Conservation (phyloP, 768 basidiomycete genomes). For the Pisolithus marmoratus region DNA sequence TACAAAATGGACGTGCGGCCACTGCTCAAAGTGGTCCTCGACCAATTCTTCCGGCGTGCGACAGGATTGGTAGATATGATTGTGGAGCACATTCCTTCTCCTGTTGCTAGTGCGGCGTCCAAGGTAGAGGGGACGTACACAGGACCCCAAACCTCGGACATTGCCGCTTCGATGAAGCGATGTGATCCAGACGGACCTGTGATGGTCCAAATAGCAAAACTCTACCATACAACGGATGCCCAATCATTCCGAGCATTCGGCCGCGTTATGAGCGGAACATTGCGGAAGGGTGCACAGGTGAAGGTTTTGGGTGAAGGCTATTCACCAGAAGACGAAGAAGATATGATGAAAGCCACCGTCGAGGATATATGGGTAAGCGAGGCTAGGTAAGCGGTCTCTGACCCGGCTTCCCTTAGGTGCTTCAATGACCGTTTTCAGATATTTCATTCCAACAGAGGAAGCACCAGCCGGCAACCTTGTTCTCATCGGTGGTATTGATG, state of each 20-base stretch:
- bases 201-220: constrained; percentile 89
- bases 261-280: constrained; percentile 86
- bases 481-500: constrained; percentile 87
- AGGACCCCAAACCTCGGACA: constrained; percentile 78
- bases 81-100: constrained; percentile 85
- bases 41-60: constrained; percentile 92
- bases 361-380: constrained; percentile 91
- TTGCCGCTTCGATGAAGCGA: constrained; percentile 73
- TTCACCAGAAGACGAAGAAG: constrained; percentile 98
- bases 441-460: constrained; percentile 85
- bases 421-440: constrained; percentile 42
- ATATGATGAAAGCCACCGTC: constrained; percentile 81
- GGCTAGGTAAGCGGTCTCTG: constrained; percentile 55
- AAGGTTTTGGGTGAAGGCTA: constrained; percentile 99
- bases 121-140: constrained; percentile 86
- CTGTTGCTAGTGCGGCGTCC: constrained; percentile 46
- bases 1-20: constrained; percentile 99
- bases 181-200: constrained; percentile 83
- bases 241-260: constrained; percentile 96
- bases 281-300: constrained; percentile 74
- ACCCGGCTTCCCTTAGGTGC: not conserved
- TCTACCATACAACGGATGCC: constrained; percentile 96
- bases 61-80: constrained; percentile 92
- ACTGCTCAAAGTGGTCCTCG: constrained; percentile 84
- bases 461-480: constrained; percentile 90